Base-by-base conservation (phyloP, 2,329 filamentous ascomycete species). In the Acarospora socialis region DNA sequence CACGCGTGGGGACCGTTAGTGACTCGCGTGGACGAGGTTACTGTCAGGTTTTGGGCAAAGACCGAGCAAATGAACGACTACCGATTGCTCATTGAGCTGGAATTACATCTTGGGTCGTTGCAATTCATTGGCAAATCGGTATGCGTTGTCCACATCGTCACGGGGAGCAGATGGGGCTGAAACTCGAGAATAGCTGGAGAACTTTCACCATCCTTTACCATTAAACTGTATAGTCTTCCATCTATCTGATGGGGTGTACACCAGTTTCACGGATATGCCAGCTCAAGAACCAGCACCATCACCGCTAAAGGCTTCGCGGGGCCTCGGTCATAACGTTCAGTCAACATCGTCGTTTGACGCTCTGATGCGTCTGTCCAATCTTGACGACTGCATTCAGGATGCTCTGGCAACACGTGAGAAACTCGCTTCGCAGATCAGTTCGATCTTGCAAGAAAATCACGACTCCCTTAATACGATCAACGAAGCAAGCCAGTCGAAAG, bases 381-480 rank as follows among this genome's bases (percentile, higher is more conserved):
- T 95, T 10, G 83, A 93, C 40, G 81, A 80, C 50, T 92, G 84
- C 33, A 81, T 94, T 15, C 83, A 92, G 50, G 87, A 95, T 53
- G 84, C 84, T 2, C 59, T 93, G 7, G 70, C 75, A 1, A 92
- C 82, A 0, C 73, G 80, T 9, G 73, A 80, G 37, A 66, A 68
- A 32, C 64, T 95, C 6, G 73, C 81, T 28, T 58, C 66, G n/a
- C 81, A 93, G 41, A 92, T 94, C 41, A 81, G 81, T 29, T 42
- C 46, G 3, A 54, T 63, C 22, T 43, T 65, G 5, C 46, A 53
- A 16, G 47, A 53, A 25, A 55, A 62, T 15, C 51, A 53, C 21
- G 27, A 32, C 12, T 42, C 50, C 3, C 35, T 57, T 9, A 38
- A 47, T 7, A 44, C 46, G 7, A 43, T 52, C 9, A 52, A 49